A percentile compares a stretch with the other conserved stretches of the same genome.
These are phyloP conservation scores for Teunomyces gatunensis DNA, from an alignment of 805 yeast genomes.

Conservation along the genomic window DNA sequence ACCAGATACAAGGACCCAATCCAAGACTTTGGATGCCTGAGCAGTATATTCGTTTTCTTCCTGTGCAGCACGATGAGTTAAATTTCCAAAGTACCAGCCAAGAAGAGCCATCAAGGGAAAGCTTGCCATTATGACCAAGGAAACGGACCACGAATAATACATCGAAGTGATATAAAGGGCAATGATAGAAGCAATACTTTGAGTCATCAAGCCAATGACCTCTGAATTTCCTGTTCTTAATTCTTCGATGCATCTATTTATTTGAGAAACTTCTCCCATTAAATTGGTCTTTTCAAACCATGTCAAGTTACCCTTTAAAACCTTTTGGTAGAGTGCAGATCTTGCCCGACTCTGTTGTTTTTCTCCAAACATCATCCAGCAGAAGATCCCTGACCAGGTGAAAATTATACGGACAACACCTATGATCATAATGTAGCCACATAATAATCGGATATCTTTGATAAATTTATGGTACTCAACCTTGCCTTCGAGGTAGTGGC, in stretches of 20 bases:
- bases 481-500: constrained; percentile 28
- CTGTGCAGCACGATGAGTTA: constrained; percentile 48
- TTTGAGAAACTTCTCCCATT: constrained; percentile 63
- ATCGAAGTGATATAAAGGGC: constrained; percentile 65
- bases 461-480: constrained; percentile 26
- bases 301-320: constrained; percentile 45
- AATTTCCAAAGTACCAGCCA: constrained; percentile 49
- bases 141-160: constrained; percentile 79
- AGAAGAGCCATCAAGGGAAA: constrained; percentile 62
- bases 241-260: constrained; percentile 74
- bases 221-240: constrained; percentile 66
- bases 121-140: constrained; percentile 71
- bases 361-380: constrained; percentile 75
- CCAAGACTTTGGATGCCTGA: constrained; percentile 55
- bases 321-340: constrained; percentile 36
- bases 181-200: constrained; percentile 50
- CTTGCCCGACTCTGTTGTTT: constrained; percentile 61
- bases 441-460: constrained; percentile 20
- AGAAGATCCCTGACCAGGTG: constrained; percentile 52
- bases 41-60: constrained; percentile 58
- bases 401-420: constrained; percentile 31
- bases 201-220: constrained; percentile 55
- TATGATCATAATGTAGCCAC: constrained; percentile 31
- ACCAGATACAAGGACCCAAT: constrained; percentile 68
- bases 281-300: constrained; percentile 68